A percentile compares a stretch with the other conserved stretches of the same genome.
Evolutionary conservation across 768 basidiomycete species (phyloP).

Genomic region (Auricularia cornea): DNA sequence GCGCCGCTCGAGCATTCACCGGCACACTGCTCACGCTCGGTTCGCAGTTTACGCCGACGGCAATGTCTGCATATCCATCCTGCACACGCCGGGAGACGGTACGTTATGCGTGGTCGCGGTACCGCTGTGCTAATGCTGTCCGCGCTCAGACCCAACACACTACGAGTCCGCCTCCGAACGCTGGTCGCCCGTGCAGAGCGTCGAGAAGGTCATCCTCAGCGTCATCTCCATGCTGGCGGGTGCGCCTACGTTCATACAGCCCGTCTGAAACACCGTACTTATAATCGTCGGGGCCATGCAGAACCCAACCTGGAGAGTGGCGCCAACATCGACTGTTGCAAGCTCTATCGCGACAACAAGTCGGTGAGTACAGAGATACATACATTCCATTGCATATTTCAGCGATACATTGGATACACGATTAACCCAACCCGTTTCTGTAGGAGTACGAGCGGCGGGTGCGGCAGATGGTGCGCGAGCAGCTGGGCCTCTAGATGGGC

Average conservation of each 20-base stretch:
- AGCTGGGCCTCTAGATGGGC: constrained; percentile 57
- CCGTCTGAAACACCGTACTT: too few relatives aligned
- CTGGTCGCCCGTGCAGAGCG: constrained; percentile 98
- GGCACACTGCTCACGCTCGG: not conserved
- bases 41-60: constrained; percentile 86
- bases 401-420: not conserved
- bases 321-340: constrained; percentile 96
- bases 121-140: not conserved
- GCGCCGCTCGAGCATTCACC: constrained; percentile 23
- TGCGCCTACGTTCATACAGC: constrained; percentile 32
- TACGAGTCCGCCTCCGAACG: constrained; percentile 94
- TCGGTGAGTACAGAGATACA: constrained; percentile 30
- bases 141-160: constrained; percentile 53
- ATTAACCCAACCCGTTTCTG: not conserved
- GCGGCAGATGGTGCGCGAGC: constrained; percentile 71
- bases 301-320: constrained; percentile 98
- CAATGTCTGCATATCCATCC: constrained; percentile 94
- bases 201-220: constrained; percentile 92
- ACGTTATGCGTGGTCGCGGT: not conserved
- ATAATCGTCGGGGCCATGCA: too few relatives aligned
- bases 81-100: constrained; percentile 86
- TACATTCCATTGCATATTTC: not conserved
- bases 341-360: constrained; percentile 86
- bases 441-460: constrained; percentile 87
- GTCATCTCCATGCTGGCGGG: constrained; percentile 97